phyloP scores from a whole-genome alignment of 208 protist genomes.

The Leishmania martiniquensis region DNA sequence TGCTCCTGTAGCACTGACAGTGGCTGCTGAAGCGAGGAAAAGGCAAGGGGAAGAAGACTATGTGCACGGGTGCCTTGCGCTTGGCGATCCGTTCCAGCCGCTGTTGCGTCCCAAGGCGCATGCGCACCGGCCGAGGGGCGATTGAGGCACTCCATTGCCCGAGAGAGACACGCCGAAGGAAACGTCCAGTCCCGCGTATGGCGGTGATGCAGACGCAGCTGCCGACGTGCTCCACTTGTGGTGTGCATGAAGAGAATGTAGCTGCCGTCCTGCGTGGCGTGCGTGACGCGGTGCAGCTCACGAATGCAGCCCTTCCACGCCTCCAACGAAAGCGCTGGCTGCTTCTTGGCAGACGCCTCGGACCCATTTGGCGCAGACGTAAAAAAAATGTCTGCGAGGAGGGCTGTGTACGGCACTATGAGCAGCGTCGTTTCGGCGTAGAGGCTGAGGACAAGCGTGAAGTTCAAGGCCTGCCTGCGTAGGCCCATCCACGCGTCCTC shows the following conservation, averaged over 20 bases:
- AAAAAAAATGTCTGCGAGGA: slow-evolving; percentile 23
- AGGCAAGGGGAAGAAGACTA: slow-evolving; percentile 10
- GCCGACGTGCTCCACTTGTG: background rate
- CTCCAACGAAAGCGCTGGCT: background rate
- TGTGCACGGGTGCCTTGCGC: background rate
- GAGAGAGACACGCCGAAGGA: background rate
- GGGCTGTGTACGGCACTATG: slow-evolving; percentile 15
- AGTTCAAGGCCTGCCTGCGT: slow-evolving; percentile 14
- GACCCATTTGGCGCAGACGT: background rate
- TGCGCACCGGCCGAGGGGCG: background rate
- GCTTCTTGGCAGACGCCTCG: background rate
- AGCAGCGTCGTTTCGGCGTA: slow-evolving; percentile 28
- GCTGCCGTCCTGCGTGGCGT: slow-evolving; percentile 5
- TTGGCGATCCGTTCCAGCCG: background rate
- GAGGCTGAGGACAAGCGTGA: slow-evolving; percentile 13
- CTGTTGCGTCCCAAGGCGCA: background rate
- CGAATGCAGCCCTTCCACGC: slow-evolving; percentile 26
- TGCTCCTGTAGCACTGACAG: slow-evolving; percentile 42
- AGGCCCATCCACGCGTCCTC: slow-evolving; percentile 25
- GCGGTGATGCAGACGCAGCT: slow-evolving; percentile 10
- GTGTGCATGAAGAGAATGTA: slow-evolving; percentile 1
- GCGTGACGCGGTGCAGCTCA: slow-evolving; percentile 17
- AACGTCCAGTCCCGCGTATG: slow-evolving; percentile 8
- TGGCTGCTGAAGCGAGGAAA: slow-evolving; percentile 34
- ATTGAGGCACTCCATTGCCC: background rate